Evolutionary conservation across 2,329 filamentous ascomycete species (phyloP).

Genomic region (Monosporascus ibericus): DNA sequence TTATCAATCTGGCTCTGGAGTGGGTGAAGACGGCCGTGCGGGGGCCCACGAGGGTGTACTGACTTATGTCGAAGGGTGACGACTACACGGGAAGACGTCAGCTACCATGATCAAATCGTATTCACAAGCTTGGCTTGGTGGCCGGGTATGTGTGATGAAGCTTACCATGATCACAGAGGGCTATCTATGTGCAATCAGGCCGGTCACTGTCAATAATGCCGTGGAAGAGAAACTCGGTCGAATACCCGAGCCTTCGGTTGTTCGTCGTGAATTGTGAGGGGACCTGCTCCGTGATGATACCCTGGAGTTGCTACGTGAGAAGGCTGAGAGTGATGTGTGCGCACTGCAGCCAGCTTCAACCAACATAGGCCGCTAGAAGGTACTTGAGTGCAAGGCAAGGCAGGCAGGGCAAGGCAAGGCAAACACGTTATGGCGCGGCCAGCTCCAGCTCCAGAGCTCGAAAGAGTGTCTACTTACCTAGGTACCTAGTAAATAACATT

Average conservation of each 20-base stretch:
- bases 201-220: neutral
- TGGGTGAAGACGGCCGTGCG: slow-evolving; percentile 4
- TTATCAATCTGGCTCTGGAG: slow-evolving; percentile 1
- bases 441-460: slow-evolving; percentile 17
- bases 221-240: slow-evolving; percentile 9
- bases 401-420: slow-evolving; percentile 25
- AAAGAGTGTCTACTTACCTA: neutral
- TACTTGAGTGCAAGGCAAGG: neutral
- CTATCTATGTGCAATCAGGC: no score
- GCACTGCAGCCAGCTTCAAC: slow-evolving; percentile 8
- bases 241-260: neutral
- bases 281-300: neutral
- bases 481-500: neutral
- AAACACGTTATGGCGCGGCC: slow-evolving; percentile 34
- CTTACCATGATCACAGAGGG: slow-evolving; percentile 26
- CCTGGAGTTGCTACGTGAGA: neutral
- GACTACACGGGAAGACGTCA: slow-evolving; percentile 45
- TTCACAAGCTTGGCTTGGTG: slow-evolving; percentile 7
- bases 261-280: neutral
- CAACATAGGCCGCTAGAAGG: no score
- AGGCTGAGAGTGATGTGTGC: neutral
- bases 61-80: slow-evolving; percentile 95
- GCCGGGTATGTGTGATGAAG: slow-evolving; percentile 1
- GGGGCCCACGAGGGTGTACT: slow-evolving; percentile 24
- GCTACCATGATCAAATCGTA: slow-evolving; percentile 25